Evolutionary conservation across 768 basidiomycete genomes (phyloP).

Genomic region (Leccinellum luteum): DNA sequence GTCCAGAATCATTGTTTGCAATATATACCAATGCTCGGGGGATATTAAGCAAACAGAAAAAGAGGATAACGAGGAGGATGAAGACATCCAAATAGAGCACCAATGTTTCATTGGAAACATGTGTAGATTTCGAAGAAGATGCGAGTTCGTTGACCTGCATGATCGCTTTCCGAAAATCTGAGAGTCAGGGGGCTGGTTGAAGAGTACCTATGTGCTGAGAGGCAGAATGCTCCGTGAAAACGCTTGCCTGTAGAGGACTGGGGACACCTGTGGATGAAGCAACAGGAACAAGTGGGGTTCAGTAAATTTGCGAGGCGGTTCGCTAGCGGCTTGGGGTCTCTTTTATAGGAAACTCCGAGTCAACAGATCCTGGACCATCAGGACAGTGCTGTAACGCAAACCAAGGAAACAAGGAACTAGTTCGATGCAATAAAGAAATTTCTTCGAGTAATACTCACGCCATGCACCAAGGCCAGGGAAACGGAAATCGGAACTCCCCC

Average conservation of each 20-base stretch:
- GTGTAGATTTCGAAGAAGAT: not conserved
- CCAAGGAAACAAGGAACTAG: not conserved
- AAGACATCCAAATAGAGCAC: conserved; percentile 41
- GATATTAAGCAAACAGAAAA: conserved; percentile 41
- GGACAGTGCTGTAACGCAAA: not conserved
- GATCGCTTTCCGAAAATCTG: not conserved
- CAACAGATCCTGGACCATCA: not conserved
- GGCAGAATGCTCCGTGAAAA: too few relatives aligned
- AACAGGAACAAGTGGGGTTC: too few relatives aligned
- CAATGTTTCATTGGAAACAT: conserved; percentile 5
- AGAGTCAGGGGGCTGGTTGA: not conserved
- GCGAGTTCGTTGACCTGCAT: conserved; percentile 8
- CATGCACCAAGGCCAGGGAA: not conserved
- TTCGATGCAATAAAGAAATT: not conserved
- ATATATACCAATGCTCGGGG: conserved; percentile 51
- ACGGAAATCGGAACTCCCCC: not conserved
- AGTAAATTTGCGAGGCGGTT: not conserved
- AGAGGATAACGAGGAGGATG: conserved; percentile 38
- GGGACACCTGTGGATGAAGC: too few relatives aligned
- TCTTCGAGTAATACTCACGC: not conserved
- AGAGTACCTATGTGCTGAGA: not conserved
- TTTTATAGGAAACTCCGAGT: conserved; percentile 2
- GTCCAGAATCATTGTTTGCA: conserved; percentile 43
- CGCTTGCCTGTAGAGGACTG: too few relatives aligned
- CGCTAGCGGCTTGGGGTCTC: not conserved